Base-by-base conservation (phyloP, 371 early-diverging fungal species). In the Dinochytrium kinnereticum region DNA sequence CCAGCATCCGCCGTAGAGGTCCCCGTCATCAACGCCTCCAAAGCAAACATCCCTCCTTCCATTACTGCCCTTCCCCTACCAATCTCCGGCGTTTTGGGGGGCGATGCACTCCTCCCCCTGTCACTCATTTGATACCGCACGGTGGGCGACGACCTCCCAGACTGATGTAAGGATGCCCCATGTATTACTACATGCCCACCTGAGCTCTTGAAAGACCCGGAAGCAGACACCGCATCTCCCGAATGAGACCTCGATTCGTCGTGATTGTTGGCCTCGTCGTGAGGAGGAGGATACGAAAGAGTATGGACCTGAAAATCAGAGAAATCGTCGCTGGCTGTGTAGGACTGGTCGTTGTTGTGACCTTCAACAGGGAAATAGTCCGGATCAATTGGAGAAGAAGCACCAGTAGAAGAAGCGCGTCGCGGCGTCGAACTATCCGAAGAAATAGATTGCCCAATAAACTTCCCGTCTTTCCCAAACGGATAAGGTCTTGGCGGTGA, bases 251-350 rank as follows among this genome's bases (percentile, higher is more conserved):
- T 7, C 26, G 24, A 15, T 26, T 53, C n/a, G 7, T 13, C 55
- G 26, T 53, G 13, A 13, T 13, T 21, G 17, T 7, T 5, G 55
- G 55, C 13, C 5, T 53, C 55, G 5, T 13, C n/a, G n/a, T 26
- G n/a, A 13, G 55, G n/a, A 15, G 26, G n/a, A 5, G 55, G 24
- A 53, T 53, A 53, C 26, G 55, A 53, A 26, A 53, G 55, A 15
- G 61, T 61, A 24, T 61, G 61, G 7, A 61, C 61, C 61, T 61
- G 61, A 34, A 61, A 61, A 3, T 61, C 61, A 33, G 31, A 31
- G 5, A 37, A 7, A 31, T 61, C 61, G 36, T 61, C 61, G 3
- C 13, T 34, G 36, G 17, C 19, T 2, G 3, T 17, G 5, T 37
- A 36, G 24, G 15, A 3, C 17, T 13, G 7, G 15, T 7, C 10